A percentile compares a stretch with the other conserved stretches of the same genome.
Evolutionary conservation across 768 basidiomycete species (phyloP).

Genomic region (Lactifluus pinguis): DNA sequence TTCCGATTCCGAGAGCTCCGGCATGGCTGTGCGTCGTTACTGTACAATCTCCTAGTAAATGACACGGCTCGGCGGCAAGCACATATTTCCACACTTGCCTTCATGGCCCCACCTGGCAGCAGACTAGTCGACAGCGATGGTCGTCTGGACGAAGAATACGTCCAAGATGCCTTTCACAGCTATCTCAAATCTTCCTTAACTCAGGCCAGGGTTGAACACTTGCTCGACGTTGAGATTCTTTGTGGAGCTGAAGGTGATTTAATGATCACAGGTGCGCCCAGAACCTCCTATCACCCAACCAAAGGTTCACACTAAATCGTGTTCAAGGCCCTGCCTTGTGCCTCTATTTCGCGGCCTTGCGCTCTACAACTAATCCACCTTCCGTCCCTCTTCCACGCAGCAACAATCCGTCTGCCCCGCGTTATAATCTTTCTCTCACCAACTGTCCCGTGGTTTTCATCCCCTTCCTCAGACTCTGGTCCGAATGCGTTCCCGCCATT

Average conservation of each 20-base stretch:
- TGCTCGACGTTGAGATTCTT: constrained; percentile 64
- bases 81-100: too few relatives aligned
- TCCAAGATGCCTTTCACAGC: constrained; percentile 75
- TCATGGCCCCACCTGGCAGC: background rate
- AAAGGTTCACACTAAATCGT: background rate
- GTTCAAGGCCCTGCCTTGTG: constrained; percentile 56
- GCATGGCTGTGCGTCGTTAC: too few relatives aligned
- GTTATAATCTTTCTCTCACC: constrained; percentile 48
- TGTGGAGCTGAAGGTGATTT: constrained; percentile 74
- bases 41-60: too few relatives aligned
- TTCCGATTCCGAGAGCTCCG: background rate
- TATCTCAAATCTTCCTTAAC: constrained; percentile 74
- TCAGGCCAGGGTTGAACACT: constrained; percentile 61
- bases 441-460: constrained; percentile 68
- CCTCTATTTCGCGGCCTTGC: constrained; percentile 76
- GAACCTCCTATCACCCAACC: background rate
- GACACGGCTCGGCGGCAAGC: too few relatives aligned
- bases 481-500: constrained; percentile 52
- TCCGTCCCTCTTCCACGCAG: constrained; percentile 69
- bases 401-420: constrained; percentile 33
- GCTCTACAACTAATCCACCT: constrained; percentile 66
- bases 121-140: constrained; percentile 23
- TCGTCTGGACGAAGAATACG: constrained; percentile 50
- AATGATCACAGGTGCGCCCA: constrained; percentile 69
- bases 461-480: constrained; percentile 68